Evolutionary conservation across 164 flowering plant species (phyloP).

Genomic region (Aristolochia contorta): DNA sequence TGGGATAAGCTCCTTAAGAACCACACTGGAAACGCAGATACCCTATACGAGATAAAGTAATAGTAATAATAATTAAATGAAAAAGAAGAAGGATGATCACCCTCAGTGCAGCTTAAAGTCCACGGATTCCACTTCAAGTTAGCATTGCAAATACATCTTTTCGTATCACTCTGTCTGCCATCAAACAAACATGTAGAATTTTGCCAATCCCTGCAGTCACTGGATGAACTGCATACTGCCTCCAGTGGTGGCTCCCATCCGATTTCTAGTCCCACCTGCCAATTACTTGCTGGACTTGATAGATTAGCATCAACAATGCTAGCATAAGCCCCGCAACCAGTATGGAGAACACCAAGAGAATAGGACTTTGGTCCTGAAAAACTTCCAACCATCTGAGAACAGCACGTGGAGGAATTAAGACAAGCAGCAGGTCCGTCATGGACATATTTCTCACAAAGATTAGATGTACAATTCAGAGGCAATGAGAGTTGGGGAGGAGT

Average conservation of each 20-base stretch:
- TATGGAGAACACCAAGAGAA: constrained; percentile 3
- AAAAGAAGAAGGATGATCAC: constrained; percentile 5
- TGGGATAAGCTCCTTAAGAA: no score
- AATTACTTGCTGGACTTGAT: constrained; percentile 1
- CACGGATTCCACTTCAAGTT: constrained; percentile 19
- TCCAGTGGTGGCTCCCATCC: constrained; percentile 29
- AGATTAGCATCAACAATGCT: constrained; percentile 1
- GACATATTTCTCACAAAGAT: not conserved
- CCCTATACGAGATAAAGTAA: no score
- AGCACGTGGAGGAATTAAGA: not conserved
- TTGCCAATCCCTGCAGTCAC: constrained; percentile 30
- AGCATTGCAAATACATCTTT: constrained; percentile 22
- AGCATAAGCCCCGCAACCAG: constrained; percentile 14
- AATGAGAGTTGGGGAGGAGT: not conserved
- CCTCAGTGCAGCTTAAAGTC: constrained; percentile 17
- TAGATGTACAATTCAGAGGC: not conserved
- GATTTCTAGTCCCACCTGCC: constrained; percentile 19
- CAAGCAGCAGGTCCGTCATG: not conserved
- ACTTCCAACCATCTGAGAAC: constrained; percentile 1
- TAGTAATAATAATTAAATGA: no score
- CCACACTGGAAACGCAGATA: no score
- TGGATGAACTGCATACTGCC: constrained; percentile 21
- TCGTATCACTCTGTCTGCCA: constrained; percentile 12
- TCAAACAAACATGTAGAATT: constrained; percentile 20
- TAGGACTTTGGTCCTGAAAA: not conserved